Percentiles rank a stretch among this genome's conserved stretches.
phyloP scores from a whole-genome alignment of 2,329 filamentous ascomycete species.

The Fusarium agapanthi region DNA sequence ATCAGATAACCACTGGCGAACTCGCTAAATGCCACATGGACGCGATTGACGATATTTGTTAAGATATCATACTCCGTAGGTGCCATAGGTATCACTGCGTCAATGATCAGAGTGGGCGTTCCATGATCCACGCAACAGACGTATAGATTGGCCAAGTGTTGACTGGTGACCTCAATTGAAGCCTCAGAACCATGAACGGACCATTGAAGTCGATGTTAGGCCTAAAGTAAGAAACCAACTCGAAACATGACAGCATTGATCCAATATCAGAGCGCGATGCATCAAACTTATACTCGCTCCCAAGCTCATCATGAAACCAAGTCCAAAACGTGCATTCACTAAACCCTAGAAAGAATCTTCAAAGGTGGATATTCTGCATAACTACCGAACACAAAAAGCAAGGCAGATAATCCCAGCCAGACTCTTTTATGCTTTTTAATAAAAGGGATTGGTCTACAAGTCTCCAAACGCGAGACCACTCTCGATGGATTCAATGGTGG shows the following conservation, averaged over 20 bases:
- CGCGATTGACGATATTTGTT: background rate
- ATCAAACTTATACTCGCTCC: background rate
- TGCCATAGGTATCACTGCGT: background rate
- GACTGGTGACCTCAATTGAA: background rate
- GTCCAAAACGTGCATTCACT: background rate
- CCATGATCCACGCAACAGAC: background rate
- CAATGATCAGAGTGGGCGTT: background rate
- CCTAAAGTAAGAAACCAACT: accelerated
- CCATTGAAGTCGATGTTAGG: background rate
- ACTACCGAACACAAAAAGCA: background rate
- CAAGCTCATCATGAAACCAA: background rate
- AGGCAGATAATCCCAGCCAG: background rate
- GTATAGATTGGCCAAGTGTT: background rate
- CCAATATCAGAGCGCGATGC: background rate
- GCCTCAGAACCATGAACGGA: background rate
- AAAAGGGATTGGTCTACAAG: slow-evolving; percentile 27
- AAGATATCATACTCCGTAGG: background rate
- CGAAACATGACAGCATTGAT: background rate
- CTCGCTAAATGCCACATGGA: background rate
- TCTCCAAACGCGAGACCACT: slow-evolving; percentile 19
- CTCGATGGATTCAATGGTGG: slow-evolving; percentile 17
- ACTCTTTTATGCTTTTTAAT: background rate
- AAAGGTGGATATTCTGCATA: background rate
- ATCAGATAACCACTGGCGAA: background rate
- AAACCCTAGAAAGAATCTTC: background rate